Conservation (phyloP, 2,329 filamentous ascomycete species). For the Ophiocordyceps camponoti-floridani region DNA sequence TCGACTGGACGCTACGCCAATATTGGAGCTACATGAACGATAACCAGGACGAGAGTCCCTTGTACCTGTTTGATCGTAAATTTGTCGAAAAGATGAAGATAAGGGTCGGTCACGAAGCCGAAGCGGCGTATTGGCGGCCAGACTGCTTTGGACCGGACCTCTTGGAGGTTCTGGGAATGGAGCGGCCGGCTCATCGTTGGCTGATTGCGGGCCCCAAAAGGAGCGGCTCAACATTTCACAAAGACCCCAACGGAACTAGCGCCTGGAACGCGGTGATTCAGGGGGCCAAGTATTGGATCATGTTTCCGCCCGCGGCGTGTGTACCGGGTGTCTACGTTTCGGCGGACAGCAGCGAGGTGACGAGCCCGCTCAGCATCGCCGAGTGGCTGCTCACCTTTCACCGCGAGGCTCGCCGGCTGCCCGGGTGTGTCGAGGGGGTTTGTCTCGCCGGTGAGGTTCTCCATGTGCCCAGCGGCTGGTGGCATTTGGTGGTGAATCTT, state of each 20-base stretch:
- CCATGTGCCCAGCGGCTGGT: slow-evolving; percentile 90
- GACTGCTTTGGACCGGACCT: slow-evolving; percentile 74
- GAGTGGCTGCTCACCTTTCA: slow-evolving; percentile 92
- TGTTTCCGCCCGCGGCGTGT: slow-evolving; percentile 68
- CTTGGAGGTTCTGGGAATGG: slow-evolving; percentile 58
- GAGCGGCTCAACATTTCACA: slow-evolving; percentile 90
- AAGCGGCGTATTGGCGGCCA: slow-evolving; percentile 56
- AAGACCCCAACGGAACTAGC: slow-evolving; percentile 54
- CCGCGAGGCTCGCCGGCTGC: slow-evolving; percentile 54
- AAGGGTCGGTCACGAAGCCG: slow-evolving; percentile 32
- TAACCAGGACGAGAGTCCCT: slow-evolving; percentile 67
- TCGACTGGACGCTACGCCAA: slow-evolving; percentile 74
- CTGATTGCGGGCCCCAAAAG: slow-evolving; percentile 75
- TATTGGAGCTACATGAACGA: slow-evolving; percentile 71
- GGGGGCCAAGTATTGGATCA: slow-evolving; percentile 94
- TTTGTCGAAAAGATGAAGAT: slow-evolving; percentile 80
- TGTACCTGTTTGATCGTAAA: slow-evolving; percentile 79
- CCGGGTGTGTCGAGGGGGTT: slow-evolving; percentile 71
- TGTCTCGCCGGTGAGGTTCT: slow-evolving; percentile 73
- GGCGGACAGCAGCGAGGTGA: slow-evolving; percentile 80
- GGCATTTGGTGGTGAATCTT: slow-evolving; percentile 87
- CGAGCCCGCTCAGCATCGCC: slow-evolving; percentile 84
- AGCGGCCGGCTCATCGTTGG: slow-evolving; percentile 81
- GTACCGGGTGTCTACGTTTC: slow-evolving; percentile 87
- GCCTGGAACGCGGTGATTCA: slow-evolving; percentile 91